Percentiles rank a stretch among this genome's conserved stretches.
These are phyloP conservation scores for Ploettnerulaceae sp. DNA, from an alignment of 2,329 filamentous ascomycete species.

Conservation along the genomic window DNA sequence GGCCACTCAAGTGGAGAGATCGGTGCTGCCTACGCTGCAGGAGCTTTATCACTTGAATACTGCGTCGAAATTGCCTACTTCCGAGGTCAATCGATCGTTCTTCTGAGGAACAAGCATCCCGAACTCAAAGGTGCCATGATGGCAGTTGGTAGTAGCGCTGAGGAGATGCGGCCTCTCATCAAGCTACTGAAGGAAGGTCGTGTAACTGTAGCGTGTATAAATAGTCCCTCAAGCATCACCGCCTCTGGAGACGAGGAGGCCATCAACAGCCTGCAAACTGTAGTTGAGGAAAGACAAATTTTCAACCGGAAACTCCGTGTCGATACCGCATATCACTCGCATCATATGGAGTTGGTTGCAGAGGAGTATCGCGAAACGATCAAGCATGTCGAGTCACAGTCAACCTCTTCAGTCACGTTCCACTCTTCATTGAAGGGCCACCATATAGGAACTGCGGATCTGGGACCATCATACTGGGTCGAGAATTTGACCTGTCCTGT, in stretches of 20 bases:
- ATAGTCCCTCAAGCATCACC: conserved; percentile 32
- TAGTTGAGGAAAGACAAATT: conserved; percentile 27
- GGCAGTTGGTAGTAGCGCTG: conserved; percentile 40
- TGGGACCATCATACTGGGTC: conserved; percentile 42
- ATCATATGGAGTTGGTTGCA: conserved; percentile 32
- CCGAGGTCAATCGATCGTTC: conserved; percentile 34
- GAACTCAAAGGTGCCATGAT: conserved; percentile 46
- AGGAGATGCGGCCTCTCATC: conserved; percentile 35
- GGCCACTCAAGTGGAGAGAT: conserved; percentile 48
- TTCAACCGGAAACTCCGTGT: conserved; percentile 32
- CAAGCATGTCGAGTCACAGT: conserved; percentile 11
- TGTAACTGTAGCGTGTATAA: conserved; percentile 35
- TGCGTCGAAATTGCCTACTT: conserved; percentile 44
- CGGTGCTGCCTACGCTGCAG: conserved; percentile 42
- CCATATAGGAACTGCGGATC: conserved; percentile 19
- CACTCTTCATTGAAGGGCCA: conserved; percentile 27
- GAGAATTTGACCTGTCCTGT: conserved; percentile 44
- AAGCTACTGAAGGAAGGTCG: conserved; percentile 27
- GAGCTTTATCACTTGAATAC: conserved; percentile 33
- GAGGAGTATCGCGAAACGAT: conserved; percentile 25
- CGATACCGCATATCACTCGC: conserved; percentile 34
- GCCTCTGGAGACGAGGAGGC: conserved; percentile 30
- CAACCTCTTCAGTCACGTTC: conserved; percentile 7
- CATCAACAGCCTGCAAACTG: conserved; percentile 27
- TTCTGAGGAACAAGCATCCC: conserved; percentile 16